Base-by-base conservation (phyloP, 164 flowering plant species). In the Euptelea pleiosperma region DNA sequence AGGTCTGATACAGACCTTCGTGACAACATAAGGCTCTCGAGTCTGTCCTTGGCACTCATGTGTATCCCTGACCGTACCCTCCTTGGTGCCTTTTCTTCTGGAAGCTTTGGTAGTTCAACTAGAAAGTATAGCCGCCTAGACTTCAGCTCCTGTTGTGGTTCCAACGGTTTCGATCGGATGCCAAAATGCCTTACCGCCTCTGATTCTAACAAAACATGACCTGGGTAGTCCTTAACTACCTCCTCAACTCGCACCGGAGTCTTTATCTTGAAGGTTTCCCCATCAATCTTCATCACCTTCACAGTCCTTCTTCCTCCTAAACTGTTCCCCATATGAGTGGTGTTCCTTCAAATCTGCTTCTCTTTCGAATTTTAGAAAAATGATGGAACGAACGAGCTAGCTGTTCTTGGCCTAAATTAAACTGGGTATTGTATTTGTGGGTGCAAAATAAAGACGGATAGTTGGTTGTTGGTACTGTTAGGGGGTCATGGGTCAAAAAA, bases 241-340 rank as follows among this genome's bases (percentile, higher is more conserved):
- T 77, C 76, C 11, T 46, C 61, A 10, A 66, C 79, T 15, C 52
- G 24, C 2, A 71, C 56, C 12, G 89, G 89, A 1, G 80, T 73
- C 67, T 74, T 75, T 6, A 79, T 36, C 61, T 79, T 81, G 52
- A 79, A 43, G 0, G 71, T 79, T 43, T 74, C 75, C 2, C 89
- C 85, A 36, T 70, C 69, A 19, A 77, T 70, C 64, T 72, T 79
- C 89, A 83, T 83, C 44, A 83, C 73, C 48, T 75, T 79, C 12
- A 81, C 70, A 34, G 37, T 68, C 49, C 58, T 79, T 53, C 58
- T 72, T 0, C 71, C 76, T 61, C 81, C 80, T 8, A 75, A 45
- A 25, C 68, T 77, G 65, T 82, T 82, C 8, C 87, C 87, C 87
- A 82, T 82, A 15, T 25, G 10, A n/a, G n/a, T n/a, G n/a, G n/a